phyloP scores from a whole-genome alignment of 106 monocot genomes.

The Acanthochlamys bracteata region DNA sequence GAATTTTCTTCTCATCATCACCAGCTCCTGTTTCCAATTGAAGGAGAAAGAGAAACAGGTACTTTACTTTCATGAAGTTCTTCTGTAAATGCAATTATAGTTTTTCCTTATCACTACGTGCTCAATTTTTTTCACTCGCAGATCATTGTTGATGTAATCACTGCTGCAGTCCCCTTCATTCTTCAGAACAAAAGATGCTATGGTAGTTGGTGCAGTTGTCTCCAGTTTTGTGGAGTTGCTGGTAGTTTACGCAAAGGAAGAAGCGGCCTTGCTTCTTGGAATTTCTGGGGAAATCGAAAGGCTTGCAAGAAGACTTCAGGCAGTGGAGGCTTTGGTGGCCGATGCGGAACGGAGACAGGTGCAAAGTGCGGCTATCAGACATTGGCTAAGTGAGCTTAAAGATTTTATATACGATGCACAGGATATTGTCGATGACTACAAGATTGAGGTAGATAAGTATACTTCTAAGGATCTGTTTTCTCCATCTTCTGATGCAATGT shows the following conservation, averaged over 20 bases:
- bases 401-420: slow-evolving; percentile 18
- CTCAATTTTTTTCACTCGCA: no score
- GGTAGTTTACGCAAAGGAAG: neutral
- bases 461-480: neutral
- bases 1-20: no score
- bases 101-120: no score
- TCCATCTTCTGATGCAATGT: neutral
- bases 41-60: no score
- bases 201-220: slow-evolving; percentile 2
- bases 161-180: no score
- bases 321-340: neutral
- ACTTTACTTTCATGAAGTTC: no score
- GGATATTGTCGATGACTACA: slow-evolving; percentile 9
- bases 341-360: slow-evolving; percentile 7
- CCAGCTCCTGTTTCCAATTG: no score
- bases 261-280: neutral
- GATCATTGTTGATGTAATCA: no score
- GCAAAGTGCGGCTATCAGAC: neutral
- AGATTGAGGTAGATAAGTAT: neutral
- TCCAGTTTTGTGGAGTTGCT: neutral
- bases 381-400: slow-evolving; percentile 5
- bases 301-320: neutral
- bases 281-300: neutral
- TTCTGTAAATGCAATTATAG: no score
- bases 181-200: neutral